phyloP scores from a whole-genome alignment of 129 eudicot genomes.

The Escallonia rubra region DNA sequence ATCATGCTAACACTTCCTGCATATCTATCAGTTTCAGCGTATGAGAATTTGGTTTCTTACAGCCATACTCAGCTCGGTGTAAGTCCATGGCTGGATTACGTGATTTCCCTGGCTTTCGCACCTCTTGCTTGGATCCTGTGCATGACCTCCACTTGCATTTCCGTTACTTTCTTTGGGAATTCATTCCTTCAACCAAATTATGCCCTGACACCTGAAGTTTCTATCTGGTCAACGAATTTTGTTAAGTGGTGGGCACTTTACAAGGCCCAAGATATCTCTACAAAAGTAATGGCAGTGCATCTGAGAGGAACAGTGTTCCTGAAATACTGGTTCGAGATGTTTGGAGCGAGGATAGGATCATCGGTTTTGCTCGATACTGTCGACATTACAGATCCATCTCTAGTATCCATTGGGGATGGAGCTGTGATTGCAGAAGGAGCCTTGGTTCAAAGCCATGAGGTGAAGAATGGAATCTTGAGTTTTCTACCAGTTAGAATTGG shows the following conservation, averaged over 20 bases:
- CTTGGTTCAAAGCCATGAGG: slow-evolving; percentile 73
- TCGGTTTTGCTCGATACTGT: slow-evolving; percentile 74
- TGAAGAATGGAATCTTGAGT: slow-evolving; percentile 69
- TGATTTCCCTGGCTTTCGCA: slow-evolving; percentile 45
- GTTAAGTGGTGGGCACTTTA: slow-evolving; percentile 92
- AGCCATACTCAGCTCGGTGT: neutral
- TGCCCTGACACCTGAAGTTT: slow-evolving; percentile 55
- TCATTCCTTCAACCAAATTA: slow-evolving; percentile 75
- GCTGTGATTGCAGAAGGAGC: slow-evolving; percentile 80
- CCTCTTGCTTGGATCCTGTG: slow-evolving; percentile 76
- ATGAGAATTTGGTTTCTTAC: slow-evolving; percentile 29
- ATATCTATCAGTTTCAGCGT: slow-evolving; percentile 43
- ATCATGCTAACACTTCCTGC: slow-evolving; percentile 64
- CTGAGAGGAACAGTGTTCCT: slow-evolving; percentile 76
- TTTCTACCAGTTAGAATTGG: slow-evolving; percentile 74
- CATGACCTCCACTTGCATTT: slow-evolving; percentile 60
- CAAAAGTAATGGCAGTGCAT: slow-evolving; percentile 66
- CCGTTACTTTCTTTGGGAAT: slow-evolving; percentile 52
- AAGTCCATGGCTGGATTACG: slow-evolving; percentile 32
- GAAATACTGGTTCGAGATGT: slow-evolving; percentile 73
- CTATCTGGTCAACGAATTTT: slow-evolving; percentile 67
- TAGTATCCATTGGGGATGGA: slow-evolving; percentile 71
- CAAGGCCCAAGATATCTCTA: slow-evolving; percentile 77
- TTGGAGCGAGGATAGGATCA: slow-evolving; percentile 77
- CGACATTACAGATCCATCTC: slow-evolving; percentile 74